Conservation (phyloP, 1,284 basidiomycete species). For the Ceratobasidium sp. region DNA sequence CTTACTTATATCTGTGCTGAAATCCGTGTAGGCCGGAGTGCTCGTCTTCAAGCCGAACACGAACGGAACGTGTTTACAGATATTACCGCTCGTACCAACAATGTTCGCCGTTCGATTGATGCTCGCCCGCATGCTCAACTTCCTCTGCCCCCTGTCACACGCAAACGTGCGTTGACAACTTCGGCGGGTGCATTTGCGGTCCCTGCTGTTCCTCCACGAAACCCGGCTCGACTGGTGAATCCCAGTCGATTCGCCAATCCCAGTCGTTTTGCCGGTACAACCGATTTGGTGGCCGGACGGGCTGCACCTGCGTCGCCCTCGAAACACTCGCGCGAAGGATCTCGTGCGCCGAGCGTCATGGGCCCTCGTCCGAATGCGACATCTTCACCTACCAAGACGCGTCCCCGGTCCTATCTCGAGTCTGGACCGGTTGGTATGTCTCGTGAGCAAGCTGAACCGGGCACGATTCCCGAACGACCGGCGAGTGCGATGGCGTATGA, state of each 20-base stretch:
- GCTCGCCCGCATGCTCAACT: not conserved
- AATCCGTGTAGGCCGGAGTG: slow-evolving; percentile 1
- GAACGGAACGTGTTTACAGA: slow-evolving; percentile 1
- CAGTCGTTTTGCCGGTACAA: not conserved
- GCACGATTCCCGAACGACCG: not conserved
- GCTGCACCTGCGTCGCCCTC: not conserved
- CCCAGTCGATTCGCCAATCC: not conserved
- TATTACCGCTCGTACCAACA: slow-evolving; percentile 14
- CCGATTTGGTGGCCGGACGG: not conserved
- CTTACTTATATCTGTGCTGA: not conserved
- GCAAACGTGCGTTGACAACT: not conserved
- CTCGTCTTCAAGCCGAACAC: not conserved
- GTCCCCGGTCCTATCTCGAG: slow-evolving; percentile 1
- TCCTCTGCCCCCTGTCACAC: not conserved
- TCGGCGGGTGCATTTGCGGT: not conserved
- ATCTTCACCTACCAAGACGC: not conserved
- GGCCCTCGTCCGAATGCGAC: slow-evolving; percentile 29
- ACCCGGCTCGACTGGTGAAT: not conserved
- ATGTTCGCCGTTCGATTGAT: not conserved
- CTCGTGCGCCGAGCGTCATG: slow-evolving; percentile 21
- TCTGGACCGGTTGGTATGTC: not conserved
- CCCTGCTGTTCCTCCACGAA: not conserved
- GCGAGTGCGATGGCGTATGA: not conserved
- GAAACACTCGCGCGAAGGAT: not conserved
- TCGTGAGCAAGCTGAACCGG: not conserved